A percentile compares a stretch with the other conserved stretches of the same genome.
phyloP scores from a whole-genome alignment of 2,329 filamentous ascomycete species.

The Decorospora gaudefroyi region DNA sequence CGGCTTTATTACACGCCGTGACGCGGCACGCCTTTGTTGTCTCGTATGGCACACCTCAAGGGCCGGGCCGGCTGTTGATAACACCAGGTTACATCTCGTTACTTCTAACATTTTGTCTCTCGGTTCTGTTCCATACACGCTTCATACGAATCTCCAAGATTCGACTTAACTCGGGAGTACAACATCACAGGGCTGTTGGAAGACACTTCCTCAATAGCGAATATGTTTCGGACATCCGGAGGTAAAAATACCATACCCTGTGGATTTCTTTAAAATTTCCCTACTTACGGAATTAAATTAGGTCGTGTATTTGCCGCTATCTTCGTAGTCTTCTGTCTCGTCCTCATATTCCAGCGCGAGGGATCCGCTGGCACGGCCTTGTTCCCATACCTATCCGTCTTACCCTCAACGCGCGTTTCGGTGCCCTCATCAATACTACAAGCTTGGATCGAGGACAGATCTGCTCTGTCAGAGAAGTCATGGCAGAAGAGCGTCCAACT shows the following conservation, averaged over 20 bases:
- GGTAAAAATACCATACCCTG: slow-evolving; percentile 2
- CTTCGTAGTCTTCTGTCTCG: slow-evolving; percentile 31
- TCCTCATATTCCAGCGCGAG: slow-evolving; percentile 35
- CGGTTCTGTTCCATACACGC: no score
- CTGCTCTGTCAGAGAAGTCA: slow-evolving; percentile 36
- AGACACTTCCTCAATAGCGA: slow-evolving; percentile 1
- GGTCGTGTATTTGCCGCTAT: slow-evolving; percentile 30
- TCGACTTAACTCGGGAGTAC: slow-evolving; percentile 3
- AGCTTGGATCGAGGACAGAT: slow-evolving; percentile 37
- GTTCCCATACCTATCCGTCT: slow-evolving; percentile 31
- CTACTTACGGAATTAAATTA: slow-evolving; percentile 13
- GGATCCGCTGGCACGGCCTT: slow-evolving; percentile 26
- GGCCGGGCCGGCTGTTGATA: not conserved
- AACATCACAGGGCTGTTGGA: no score
- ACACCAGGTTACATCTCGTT: not conserved
- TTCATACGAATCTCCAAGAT: no score
- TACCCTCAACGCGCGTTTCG: slow-evolving; percentile 17
- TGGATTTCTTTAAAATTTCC: no score
- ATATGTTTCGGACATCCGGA: slow-evolving; percentile 30
- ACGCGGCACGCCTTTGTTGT: not conserved
- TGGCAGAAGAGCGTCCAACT: slow-evolving; percentile 38
- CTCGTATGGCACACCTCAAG: slow-evolving; percentile 2
- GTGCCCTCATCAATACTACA: slow-evolving; percentile 23
- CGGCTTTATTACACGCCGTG: no score
- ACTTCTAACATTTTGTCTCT: not conserved